Conservation (phyloP, 768 basidiomycete genomes). For the Kwoniella sp. region DNA sequence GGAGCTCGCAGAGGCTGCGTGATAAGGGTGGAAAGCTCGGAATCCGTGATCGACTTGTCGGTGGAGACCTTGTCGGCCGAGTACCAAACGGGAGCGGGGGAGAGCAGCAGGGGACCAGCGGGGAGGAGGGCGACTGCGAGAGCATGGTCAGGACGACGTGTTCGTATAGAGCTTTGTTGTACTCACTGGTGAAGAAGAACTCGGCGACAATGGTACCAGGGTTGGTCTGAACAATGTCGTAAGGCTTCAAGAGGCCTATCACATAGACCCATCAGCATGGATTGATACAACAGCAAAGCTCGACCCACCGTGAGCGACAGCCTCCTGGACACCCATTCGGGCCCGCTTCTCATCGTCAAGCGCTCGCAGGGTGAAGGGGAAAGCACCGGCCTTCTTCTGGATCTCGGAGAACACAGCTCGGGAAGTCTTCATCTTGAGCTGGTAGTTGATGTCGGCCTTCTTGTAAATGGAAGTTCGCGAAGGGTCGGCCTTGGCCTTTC, state of each 20-base stretch:
- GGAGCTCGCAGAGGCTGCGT: slow-evolving; percentile 74
- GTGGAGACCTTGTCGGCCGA: slow-evolving; percentile 81
- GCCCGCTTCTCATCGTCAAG: slow-evolving; percentile 95
- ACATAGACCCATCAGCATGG: background rate
- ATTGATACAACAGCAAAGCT: background rate
- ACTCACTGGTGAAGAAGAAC: slow-evolving; percentile 79
- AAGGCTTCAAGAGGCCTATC: slow-evolving; percentile 72
- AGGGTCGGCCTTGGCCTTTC: slow-evolving; percentile 85
- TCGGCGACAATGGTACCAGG: slow-evolving; percentile 80
- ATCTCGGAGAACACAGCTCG: slow-evolving; percentile 95
- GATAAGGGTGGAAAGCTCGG: slow-evolving; percentile 73
- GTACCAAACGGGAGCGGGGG: slow-evolving; percentile 87
- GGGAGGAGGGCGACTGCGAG: slow-evolving; percentile 71
- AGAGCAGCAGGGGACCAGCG: slow-evolving; percentile 79
- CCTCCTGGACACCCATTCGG: slow-evolving; percentile 91
- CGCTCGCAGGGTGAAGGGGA: slow-evolving; percentile 93
- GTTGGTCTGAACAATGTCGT: slow-evolving; percentile 89
- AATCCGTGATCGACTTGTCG: slow-evolving; percentile 82
- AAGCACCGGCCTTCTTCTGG: slow-evolving; percentile 93
- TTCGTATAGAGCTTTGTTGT: too few species aligned
- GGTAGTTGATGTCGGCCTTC: slow-evolving; percentile 75
- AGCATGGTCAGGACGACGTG: too few species aligned
- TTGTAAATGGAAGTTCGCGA: slow-evolving; percentile 91
- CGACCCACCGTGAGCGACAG: slow-evolving; percentile 71
- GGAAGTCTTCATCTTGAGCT: slow-evolving; percentile 96